These are phyloP conservation scores for Pisolithus orientalis DNA, from an alignment of 768 basidiomycete genomes.

Conservation along the genomic window DNA sequence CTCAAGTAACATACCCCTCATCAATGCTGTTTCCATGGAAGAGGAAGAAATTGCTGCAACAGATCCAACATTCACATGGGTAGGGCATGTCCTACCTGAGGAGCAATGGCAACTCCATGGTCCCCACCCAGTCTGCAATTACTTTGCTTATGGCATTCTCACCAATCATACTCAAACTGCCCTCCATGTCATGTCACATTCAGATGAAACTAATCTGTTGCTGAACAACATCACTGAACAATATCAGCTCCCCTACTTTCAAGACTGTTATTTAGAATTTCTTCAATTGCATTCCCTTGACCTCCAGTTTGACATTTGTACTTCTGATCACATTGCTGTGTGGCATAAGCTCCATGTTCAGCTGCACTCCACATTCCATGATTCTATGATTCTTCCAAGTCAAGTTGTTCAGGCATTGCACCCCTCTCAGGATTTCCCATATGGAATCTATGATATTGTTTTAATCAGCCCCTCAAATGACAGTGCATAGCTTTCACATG, in stretches of 20 bases:
- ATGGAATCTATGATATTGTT: slow-evolving; percentile 16
- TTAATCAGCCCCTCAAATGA: not conserved
- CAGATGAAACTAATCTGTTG: not conserved
- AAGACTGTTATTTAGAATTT: not conserved
- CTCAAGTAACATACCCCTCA: not conserved
- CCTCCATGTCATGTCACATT: not conserved
- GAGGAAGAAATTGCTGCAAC: too few species aligned
- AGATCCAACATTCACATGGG: too few species aligned
- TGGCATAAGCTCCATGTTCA: slow-evolving; percentile 23
- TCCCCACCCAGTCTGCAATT: too few species aligned
- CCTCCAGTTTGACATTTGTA: not conserved
- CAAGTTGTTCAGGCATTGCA: slow-evolving; percentile 15
- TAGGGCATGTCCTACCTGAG: too few species aligned
- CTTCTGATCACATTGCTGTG: slow-evolving; percentile 6
- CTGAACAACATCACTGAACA: not conserved
- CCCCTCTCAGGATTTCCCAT: slow-evolving; percentile 1
- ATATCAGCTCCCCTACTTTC: slow-evolving; percentile 23
- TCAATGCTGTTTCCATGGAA: not conserved
- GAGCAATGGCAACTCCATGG: too few species aligned
- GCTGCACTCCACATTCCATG: slow-evolving; percentile 12
- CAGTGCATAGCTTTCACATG: not conserved
- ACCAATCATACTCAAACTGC: not conserved
- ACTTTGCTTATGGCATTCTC: too few species aligned
- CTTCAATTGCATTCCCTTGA: not conserved
- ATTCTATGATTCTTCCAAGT: slow-evolving; percentile 12